phyloP scores from a whole-genome alignment of 768 basidiomycete genomes.

The Trametes punicea region DNA sequence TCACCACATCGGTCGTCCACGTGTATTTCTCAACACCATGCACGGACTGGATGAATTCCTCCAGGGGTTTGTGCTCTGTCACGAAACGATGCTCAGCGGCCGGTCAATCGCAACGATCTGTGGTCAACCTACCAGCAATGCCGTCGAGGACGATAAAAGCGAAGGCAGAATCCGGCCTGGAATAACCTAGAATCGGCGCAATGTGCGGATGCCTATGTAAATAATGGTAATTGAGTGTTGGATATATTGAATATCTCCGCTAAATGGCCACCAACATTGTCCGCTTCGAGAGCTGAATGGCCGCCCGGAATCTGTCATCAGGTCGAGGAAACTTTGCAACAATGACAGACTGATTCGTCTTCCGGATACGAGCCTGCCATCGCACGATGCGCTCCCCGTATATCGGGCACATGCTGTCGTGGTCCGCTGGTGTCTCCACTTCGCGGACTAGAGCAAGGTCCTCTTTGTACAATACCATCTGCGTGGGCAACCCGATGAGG shows the following conservation, averaged over 20 bases:
- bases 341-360: background rate
- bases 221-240: background rate
- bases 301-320: background rate
- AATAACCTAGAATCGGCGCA: background rate
- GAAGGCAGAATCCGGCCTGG: background rate
- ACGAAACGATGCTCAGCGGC: background rate
- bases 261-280: background rate
- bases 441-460: background rate
- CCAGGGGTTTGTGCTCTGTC: background rate
- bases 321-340: background rate
- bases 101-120: background rate
- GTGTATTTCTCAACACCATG: background rate
- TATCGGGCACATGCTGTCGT: background rate
- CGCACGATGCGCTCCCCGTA: background rate
- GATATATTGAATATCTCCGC: background rate
- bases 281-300: slow-evolving; percentile 1
- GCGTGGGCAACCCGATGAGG: background rate
- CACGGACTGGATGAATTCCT: background rate
- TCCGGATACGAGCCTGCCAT: background rate
- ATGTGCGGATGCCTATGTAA: background rate
- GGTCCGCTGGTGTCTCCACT: background rate
- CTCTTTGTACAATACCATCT: slow-evolving; percentile 1
- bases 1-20: background rate
- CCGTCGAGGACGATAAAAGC: background rate
- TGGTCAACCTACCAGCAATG: background rate